phyloP scores from a whole-genome alignment of 2,329 filamentous ascomycete genomes.

The Cladophialophora carrionii region DNA sequence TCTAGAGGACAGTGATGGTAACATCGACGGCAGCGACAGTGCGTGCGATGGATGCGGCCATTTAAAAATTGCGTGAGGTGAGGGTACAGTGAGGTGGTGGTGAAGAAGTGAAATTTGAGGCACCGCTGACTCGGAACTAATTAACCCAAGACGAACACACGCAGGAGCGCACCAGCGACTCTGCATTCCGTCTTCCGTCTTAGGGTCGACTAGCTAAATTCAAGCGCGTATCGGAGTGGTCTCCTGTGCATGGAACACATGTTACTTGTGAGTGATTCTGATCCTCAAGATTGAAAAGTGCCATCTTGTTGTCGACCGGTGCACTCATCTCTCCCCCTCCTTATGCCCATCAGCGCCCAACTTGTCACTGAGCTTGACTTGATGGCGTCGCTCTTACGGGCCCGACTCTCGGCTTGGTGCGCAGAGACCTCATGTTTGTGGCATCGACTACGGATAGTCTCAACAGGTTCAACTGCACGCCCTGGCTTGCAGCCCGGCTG shows the following conservation, averaged over 20 bases:
- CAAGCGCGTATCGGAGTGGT: background rate
- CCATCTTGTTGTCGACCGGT: background rate
- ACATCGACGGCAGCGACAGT: background rate
- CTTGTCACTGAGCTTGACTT: background rate
- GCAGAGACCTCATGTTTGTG: background rate
- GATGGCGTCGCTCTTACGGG: background rate
- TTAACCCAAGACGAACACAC: background rate
- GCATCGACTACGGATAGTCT: background rate
- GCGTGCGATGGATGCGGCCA: background rate
- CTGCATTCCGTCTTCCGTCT: background rate
- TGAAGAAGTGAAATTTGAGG: background rate
- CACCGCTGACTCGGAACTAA: background rate
- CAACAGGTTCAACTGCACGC: background rate
- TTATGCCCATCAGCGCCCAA: background rate
- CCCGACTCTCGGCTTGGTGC: background rate
- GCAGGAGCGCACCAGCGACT: background rate
- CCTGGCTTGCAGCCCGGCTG: background rate
- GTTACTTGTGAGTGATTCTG: background rate
- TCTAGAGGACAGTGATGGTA: background rate
- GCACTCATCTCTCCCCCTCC: background rate
- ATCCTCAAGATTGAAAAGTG: background rate
- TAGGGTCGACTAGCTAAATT: background rate
- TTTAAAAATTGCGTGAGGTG: background rate
- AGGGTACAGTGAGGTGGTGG: background rate
- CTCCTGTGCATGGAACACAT: background rate